A percentile compares a stretch with the other conserved stretches of the same genome.
These are phyloP conservation scores for Diutina rugosa DNA, from an alignment of 1,139 yeast genomes.

Conservation along the genomic window DNA sequence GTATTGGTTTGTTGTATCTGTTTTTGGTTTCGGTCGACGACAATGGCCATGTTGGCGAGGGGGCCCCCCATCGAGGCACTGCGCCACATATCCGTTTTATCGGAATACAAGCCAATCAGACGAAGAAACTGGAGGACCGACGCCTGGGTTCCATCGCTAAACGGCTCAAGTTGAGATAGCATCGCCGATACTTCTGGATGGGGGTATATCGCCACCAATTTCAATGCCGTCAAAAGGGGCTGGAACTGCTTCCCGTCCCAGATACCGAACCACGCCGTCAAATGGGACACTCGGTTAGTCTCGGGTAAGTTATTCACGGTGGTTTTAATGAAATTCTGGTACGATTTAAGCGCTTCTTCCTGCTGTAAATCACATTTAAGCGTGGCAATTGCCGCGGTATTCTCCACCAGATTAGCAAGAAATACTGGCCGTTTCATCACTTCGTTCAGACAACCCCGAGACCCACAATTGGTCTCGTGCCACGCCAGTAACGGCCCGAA, in stretches of 20 bases:
- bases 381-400: constrained; percentile 9
- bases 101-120: background rate
- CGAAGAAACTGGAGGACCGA: background rate
- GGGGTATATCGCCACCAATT: constrained; percentile 22
- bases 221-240: constrained; percentile 17
- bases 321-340: background rate
- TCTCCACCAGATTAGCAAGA: constrained; percentile 14
- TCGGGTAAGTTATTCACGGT: constrained; percentile 8
- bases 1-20: background rate
- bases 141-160: constrained; percentile 2
- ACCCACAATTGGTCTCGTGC: constrained; percentile 12
- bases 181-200: constrained; percentile 12
- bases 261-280: constrained; percentile 13
- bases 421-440: constrained; percentile 12
- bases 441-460: constrained; percentile 15
- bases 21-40: background rate
- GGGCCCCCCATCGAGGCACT: background rate
- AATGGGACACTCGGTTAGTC: constrained; percentile 5
- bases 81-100: background rate
- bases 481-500: constrained; percentile 3
- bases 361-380: constrained; percentile 6
- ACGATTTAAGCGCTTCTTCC: background rate
- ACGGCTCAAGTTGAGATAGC: constrained; percentile 9
- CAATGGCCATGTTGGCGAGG: background rate
- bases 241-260: constrained; percentile 20